Evolutionary conservation across 164 flowering plant species (phyloP).

Genomic region (Stephania japonica): DNA sequence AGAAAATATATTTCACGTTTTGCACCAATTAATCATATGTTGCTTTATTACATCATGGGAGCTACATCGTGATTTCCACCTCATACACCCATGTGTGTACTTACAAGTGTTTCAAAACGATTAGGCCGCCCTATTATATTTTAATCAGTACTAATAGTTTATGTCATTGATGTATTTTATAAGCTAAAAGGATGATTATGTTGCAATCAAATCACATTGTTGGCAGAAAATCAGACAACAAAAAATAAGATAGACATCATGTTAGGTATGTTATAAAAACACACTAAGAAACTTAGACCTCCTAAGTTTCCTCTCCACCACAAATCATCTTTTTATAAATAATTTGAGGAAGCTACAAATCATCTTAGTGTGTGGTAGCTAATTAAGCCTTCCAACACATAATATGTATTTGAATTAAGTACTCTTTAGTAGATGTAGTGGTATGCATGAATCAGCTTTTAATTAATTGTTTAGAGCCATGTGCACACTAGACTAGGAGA

Average conservation of each 20-base stretch:
- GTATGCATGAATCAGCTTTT: background rate
- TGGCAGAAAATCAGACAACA: background rate
- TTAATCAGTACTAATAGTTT: no score
- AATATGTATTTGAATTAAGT: background rate
- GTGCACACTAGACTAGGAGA: background rate
- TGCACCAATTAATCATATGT: background rate
- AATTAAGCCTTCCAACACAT: background rate
- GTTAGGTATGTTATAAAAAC: background rate
- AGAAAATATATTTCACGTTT: no score
- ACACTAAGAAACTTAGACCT: background rate
- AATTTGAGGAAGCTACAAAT: background rate
- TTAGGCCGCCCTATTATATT: background rate
- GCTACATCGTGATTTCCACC: background rate
- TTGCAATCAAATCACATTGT: no score
- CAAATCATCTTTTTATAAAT: background rate
- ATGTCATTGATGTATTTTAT: background rate
- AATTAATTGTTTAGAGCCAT: background rate
- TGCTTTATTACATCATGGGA: background rate
- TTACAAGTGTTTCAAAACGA: background rate
- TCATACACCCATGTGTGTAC: background rate
- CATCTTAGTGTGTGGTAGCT: background rate
- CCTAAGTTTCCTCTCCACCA: background rate
- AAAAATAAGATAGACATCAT: background rate
- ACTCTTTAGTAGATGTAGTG: background rate
- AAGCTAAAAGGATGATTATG: no score